A percentile compares a stretch with the other conserved stretches of the same genome.
Evolutionary conservation across 108 stramenopile genomes (phyloP).

Genomic region (Skeletonema marinoi): DNA sequence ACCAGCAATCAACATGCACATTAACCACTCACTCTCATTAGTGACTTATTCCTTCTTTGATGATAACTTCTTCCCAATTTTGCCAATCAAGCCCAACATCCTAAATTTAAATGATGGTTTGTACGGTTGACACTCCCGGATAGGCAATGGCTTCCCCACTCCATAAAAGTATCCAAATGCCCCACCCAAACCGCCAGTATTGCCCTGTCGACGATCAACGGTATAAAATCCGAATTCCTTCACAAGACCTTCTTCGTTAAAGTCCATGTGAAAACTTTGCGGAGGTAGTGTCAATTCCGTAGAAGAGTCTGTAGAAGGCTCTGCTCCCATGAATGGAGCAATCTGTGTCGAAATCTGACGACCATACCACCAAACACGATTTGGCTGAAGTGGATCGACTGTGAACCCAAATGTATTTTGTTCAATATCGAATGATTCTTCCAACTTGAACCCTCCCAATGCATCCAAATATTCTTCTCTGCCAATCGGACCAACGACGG

Average conservation of each 20-base stretch:
- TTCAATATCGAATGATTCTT: conserved; percentile 67
- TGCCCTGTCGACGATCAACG: conserved; percentile 72
- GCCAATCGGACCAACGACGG: conserved; percentile 73
- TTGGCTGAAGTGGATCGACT: conserved; percentile 74
- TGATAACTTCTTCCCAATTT: conserved; percentile 38
- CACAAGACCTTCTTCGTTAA: conserved; percentile 61
- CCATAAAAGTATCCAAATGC: conserved; percentile 77
- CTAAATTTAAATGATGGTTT: conserved; percentile 56
- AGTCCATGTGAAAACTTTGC: conserved; percentile 51
- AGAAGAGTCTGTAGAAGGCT: conserved; percentile 22
- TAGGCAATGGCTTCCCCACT: conserved; percentile 68
- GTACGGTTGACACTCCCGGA: conserved; percentile 75
- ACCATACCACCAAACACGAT: conserved; percentile 73
- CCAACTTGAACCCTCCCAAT: conserved; percentile 51
- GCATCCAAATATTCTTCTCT: conserved; percentile 64
- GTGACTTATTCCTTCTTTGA: not conserved
- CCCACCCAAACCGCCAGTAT: conserved; percentile 84
- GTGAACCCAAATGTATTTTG: conserved; percentile 58
- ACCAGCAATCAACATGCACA: too few relatives aligned
- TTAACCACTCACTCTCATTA: too few relatives aligned
- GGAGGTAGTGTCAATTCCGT: conserved; percentile 55
- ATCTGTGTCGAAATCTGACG: conserved; percentile 54
- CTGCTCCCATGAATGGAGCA: conserved; percentile 53
- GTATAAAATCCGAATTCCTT: conserved; percentile 76
- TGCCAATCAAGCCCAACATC: conserved; percentile 44